Conservation (phyloP, 1,284 basidiomycete genomes). For the Trichosporon sp. region DNA sequence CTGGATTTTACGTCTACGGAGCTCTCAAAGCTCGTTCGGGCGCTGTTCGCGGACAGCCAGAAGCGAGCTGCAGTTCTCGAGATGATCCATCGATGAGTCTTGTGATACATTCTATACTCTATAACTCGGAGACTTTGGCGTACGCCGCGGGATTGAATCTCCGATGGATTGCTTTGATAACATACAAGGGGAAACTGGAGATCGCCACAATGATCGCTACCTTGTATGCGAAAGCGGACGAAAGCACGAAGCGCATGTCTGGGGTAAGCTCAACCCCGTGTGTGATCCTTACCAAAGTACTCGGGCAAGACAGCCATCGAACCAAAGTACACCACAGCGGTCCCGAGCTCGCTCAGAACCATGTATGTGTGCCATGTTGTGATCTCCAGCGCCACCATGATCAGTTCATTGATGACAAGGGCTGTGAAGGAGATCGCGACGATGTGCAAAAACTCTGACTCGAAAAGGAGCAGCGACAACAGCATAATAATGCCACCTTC, state of each 20-base stretch:
- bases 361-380: slow-evolving; percentile 98
- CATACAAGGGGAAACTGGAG: slow-evolving; percentile 85
- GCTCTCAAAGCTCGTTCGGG: slow-evolving; percentile 75
- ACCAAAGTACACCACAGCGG: slow-evolving; percentile 82
- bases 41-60: slow-evolving; percentile 88
- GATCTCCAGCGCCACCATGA: slow-evolving; percentile 98
- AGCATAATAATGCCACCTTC: slow-evolving; percentile 98
- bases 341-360: slow-evolving; percentile 88
- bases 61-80: slow-evolving; percentile 61
- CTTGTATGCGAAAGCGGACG: slow-evolving; percentile 89
- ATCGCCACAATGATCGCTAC: slow-evolving; percentile 92
- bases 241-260: slow-evolving; percentile 93
- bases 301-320: slow-evolving; percentile 94
- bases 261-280: slow-evolving; percentile 13
- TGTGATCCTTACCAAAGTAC: slow-evolving; percentile 79
- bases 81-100: slow-evolving; percentile 29
- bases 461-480: slow-evolving; percentile 91
- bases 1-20: slow-evolving; percentile 88
- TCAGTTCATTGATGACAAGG: slow-evolving; percentile 92
- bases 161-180: slow-evolving; percentile 84
- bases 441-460: slow-evolving; percentile 96
- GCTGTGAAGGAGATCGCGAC: slow-evolving; percentile 98
- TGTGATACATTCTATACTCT: background rate
- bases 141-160: slow-evolving; percentile 90
- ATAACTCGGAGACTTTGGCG: slow-evolving; percentile 69